Evolutionary conservation across 768 basidiomycete species (phyloP), one percentile per base, ranked within the genome.

Genomic region (Phylloporus arenicola): DNA sequence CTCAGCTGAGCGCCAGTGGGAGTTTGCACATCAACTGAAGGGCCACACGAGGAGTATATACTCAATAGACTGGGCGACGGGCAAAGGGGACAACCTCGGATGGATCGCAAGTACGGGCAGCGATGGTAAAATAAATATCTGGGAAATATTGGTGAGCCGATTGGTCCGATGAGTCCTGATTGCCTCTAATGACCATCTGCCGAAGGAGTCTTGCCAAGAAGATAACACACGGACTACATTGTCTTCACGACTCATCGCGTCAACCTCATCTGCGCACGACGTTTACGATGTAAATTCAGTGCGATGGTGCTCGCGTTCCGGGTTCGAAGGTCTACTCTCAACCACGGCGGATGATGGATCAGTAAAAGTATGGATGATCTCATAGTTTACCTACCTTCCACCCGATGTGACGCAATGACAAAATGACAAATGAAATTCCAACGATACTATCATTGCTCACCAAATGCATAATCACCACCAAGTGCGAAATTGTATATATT

Each of bases 271-370:
- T 11, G 85, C 90, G 1, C 96, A 99, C 60, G 88, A 80, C 1
- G 83, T 90, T 1, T 74, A 80, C 57, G 96, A 99, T 62, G 78
- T 93, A 22, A 98, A 99, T 68, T 73, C 80, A 11, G 77, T 95
- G 19, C 74, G 76, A 3, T 98, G 93, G 92, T 92, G 89, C 69
- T 79, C 84, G 2, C 71, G 85, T 31, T 63, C 70, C 17, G 86
- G 84, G 1, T 75, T 73, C 43, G 75, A 81, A 52, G 77, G 85
- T 53, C 46, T 94, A 3, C 68, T 97, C 3, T 89, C 87, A 2
- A 91, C 86, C 2, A 80, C 84, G 5, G 92, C 88, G 0, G 95
- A 99, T 62, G 95, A 97, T 65, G 88, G 91, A 8, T 64, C 72
- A 27, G 77, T 87, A 13, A 82, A 79, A 59, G 76, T 97, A n/a